Percentiles rank a stretch among this genome's conserved stretches.
Evolutionary conservation across 192 early-diverging fungal genomes (phyloP).

Genomic region (Coemansia sp.): DNA sequence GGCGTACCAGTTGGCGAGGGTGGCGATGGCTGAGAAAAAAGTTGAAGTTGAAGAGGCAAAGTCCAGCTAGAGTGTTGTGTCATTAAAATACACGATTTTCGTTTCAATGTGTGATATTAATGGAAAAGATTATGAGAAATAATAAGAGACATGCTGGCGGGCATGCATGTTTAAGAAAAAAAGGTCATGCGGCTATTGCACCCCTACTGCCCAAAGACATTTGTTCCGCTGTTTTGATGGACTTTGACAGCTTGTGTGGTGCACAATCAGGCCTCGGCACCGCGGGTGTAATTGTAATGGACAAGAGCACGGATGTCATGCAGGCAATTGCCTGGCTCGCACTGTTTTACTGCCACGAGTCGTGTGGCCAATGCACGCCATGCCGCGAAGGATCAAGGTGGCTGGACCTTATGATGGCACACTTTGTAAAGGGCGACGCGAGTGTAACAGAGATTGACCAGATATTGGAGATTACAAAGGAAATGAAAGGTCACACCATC

Average conservation of each 20-base stretch:
- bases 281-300: slow-evolving; percentile 97
- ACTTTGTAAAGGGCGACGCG: slow-evolving; percentile 87
- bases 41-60: background rate
- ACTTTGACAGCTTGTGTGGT: slow-evolving; percentile 97
- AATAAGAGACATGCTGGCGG: background rate
- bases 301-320: slow-evolving; percentile 96
- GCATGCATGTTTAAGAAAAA: background rate
- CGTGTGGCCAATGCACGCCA: slow-evolving; percentile 98
- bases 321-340: slow-evolving; percentile 87
- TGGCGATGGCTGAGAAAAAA: slow-evolving; percentile 64
- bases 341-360: slow-evolving; percentile 97
- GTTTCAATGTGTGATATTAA: background rate
- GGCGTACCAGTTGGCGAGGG: slow-evolving; percentile 81
- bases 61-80: background rate
- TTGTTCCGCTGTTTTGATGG: slow-evolving; percentile 94
- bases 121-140: background rate
- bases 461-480: slow-evolving; percentile 90
- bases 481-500: slow-evolving; percentile 99
- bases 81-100: no score
- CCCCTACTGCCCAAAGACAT: slow-evolving; percentile 82
- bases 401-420: slow-evolving; percentile 94
- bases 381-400: slow-evolving; percentile 96
- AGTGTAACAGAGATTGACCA: slow-evolving; percentile 88
- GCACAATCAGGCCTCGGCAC: slow-evolving; percentile 92
- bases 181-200: background rate